Conservation (phyloP, 164 flowering plant species). For the Aristolochia fimbriata region DNA sequence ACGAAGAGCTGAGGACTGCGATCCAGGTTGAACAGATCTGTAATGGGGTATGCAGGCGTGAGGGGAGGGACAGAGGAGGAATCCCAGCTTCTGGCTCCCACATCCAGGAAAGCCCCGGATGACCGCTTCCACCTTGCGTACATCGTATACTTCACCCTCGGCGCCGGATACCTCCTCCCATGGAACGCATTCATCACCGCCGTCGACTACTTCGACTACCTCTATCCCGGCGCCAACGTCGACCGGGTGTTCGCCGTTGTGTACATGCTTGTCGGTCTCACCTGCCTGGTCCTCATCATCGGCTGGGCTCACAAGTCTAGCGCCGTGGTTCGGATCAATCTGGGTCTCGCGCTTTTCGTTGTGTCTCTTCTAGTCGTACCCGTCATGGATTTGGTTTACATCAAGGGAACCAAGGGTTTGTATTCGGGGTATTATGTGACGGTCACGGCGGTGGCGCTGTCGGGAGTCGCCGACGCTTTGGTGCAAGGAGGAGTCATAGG, state of each 20-base stretch:
- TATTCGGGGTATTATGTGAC: conserved; percentile 60
- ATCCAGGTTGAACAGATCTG: not conserved
- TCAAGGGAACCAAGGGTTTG: conserved; percentile 57
- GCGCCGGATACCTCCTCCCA: conserved; percentile 80
- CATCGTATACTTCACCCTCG: conserved; percentile 76
- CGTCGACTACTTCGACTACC: conserved; percentile 86
- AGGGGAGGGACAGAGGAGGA: conserved; percentile 2
- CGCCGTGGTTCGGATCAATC: conserved; percentile 46
- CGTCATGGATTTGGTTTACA: conserved; percentile 49
- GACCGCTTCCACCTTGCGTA: conserved; percentile 75
- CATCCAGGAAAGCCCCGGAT: conserved; percentile 24
- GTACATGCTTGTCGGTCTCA: conserved; percentile 60
- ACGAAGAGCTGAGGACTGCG: no score
- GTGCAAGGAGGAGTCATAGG: conserved; percentile 83
- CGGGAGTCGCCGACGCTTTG: conserved; percentile 78
- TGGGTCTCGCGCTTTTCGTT: conserved; percentile 54
- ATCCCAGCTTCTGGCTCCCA: conserved; percentile 9
- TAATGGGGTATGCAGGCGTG: conserved; percentile 11
- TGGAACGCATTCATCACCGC: conserved; percentile 99
- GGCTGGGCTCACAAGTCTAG: conserved; percentile 41
- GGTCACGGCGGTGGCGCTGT: conserved; percentile 40
- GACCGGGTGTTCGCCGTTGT: conserved; percentile 76
- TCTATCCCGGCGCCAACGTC: conserved; percentile 71
- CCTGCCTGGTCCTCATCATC: conserved; percentile 35
- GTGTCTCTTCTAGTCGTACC: conserved; percentile 58